phyloP scores from a whole-genome alignment of 1,139 yeast species.

The Candida frijolesensis region DNA sequence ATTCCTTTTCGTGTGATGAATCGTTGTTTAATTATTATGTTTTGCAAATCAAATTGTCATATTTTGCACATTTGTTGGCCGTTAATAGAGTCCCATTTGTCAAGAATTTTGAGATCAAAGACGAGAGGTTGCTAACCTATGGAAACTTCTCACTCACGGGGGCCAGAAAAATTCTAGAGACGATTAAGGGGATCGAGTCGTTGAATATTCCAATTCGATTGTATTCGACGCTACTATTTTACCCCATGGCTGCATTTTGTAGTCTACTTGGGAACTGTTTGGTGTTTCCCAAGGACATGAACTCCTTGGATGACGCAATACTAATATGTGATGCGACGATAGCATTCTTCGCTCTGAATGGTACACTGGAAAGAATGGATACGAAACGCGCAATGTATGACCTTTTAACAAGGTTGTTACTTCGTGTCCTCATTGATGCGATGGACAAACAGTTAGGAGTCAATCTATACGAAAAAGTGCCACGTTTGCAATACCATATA shows the following conservation, averaged over 20 bases:
- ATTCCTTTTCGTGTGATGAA: constrained; percentile 5
- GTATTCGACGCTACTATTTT: constrained; percentile 32
- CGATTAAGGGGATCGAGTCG: constrained; percentile 19
- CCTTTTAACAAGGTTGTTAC: constrained; percentile 21
- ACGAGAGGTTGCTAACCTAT: constrained; percentile 19
- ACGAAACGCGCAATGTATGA: constrained; percentile 21
- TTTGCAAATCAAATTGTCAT: constrained; percentile 29
- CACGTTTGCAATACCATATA: constrained; percentile 22
- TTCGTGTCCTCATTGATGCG: constrained; percentile 21
- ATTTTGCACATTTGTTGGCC: constrained; percentile 35
- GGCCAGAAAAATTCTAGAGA: constrained; percentile 34
- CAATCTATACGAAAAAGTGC: constrained; percentile 16
- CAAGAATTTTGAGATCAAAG: constrained; percentile 20
- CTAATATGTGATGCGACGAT: constrained; percentile 17
- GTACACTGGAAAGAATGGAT: constrained; percentile 14
- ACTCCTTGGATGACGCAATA: constrained; percentile 17
- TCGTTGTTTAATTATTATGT: constrained; percentile 9
- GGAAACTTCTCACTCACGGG: constrained; percentile 30
- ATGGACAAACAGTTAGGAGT: constrained; percentile 15
- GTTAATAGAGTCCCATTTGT: constrained; percentile 37
- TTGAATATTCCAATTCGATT: constrained; percentile 7
- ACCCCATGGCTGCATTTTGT: constrained; percentile 37
- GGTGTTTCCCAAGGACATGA: constrained; percentile 12
- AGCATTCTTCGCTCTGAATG: constrained; percentile 14
- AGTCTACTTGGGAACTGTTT: constrained; percentile 33